Conservation (phyloP, 352 stramenopile species). For the Saprolegnia diclina region DNA sequence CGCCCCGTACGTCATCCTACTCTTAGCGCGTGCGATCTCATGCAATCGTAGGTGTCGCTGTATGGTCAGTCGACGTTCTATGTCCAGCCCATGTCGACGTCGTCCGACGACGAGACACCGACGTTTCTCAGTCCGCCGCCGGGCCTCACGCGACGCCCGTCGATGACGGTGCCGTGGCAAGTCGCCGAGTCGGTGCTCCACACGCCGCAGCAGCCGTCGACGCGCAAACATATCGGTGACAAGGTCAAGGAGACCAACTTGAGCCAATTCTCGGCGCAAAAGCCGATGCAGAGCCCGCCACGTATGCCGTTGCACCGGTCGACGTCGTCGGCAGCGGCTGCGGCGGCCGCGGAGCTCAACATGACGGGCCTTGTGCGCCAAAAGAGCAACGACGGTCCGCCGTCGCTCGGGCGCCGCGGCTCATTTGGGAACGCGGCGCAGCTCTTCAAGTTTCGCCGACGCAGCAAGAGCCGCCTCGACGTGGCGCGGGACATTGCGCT, state of each 20-base stretch:
- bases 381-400: constrained; percentile 34
- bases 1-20: constrained; percentile 25
- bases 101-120: constrained; percentile 38
- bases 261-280: constrained; percentile 28
- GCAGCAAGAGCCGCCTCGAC: constrained; percentile 79
- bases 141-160: constrained; percentile 63
- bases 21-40: not conserved
- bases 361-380: constrained; percentile 42
- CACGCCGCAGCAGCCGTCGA: constrained; percentile 62
- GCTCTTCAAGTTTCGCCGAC: constrained; percentile 82
- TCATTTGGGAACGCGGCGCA: constrained; percentile 81
- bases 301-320: constrained; percentile 26
- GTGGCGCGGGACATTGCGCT: constrained; percentile 59
- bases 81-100: constrained; percentile 50
- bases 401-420: constrained; percentile 41
- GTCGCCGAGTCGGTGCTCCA: constrained; percentile 76
- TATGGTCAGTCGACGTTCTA: constrained; percentile 47
- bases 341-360: constrained; percentile 61
- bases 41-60: not conserved
- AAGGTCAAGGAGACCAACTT: constrained; percentile 22
- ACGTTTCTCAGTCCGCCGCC: constrained; percentile 57
- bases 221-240: constrained; percentile 58
- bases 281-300: constrained; percentile 23
- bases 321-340: constrained; percentile 54
- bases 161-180: constrained; percentile 83